These are phyloP conservation scores for Parathielavia hyrcaniae DNA, from an alignment of 495 filamentous ascomycete genomes.

Conservation along the genomic window DNA sequence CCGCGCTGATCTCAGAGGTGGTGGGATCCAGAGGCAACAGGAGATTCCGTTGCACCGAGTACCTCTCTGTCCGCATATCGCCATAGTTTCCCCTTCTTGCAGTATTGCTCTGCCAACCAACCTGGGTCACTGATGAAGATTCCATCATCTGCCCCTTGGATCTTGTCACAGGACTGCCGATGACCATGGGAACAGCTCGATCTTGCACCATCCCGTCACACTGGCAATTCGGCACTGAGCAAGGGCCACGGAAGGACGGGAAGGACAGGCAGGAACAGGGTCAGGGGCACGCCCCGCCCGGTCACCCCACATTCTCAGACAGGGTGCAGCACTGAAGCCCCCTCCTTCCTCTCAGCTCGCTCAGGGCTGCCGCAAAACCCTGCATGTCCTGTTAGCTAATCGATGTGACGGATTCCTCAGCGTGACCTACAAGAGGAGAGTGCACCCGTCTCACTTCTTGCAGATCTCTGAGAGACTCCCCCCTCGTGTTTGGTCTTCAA, in stretches of 20 bases:
- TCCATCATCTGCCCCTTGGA: slow-evolving; percentile 19
- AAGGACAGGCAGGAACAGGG: not conserved
- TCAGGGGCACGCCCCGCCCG: slow-evolving; percentile 3
- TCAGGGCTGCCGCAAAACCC: slow-evolving; percentile 6
- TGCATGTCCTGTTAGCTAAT: slow-evolving; percentile 14
- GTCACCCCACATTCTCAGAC: not conserved
- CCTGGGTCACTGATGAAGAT: slow-evolving; percentile 10
- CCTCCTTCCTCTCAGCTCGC: slow-evolving; percentile 16
- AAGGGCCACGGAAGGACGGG: not conserved
- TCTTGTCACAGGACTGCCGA: slow-evolving; percentile 20
- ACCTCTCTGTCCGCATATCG: slow-evolving; percentile 1
- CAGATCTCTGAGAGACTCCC: not conserved
- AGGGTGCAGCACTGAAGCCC: not conserved
- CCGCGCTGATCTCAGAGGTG: not conserved
- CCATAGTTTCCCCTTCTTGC: slow-evolving; percentile 17
- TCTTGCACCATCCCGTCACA: not conserved
- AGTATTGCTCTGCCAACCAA: not conserved
- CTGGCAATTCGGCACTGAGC: slow-evolving; percentile 1
- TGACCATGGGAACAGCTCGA: slow-evolving; percentile 7
- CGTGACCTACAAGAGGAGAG: slow-evolving; percentile 15
- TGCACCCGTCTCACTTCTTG: not conserved
- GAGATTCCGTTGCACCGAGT: not conserved
- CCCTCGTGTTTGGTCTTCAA: not conserved
- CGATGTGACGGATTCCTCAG: slow-evolving; percentile 8
- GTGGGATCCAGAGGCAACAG: not conserved